Percentiles rank a stretch among this genome's conserved stretches.
phyloP scores from a whole-genome alignment of 805 yeast genomes.

The Starmerella floris region DNA sequence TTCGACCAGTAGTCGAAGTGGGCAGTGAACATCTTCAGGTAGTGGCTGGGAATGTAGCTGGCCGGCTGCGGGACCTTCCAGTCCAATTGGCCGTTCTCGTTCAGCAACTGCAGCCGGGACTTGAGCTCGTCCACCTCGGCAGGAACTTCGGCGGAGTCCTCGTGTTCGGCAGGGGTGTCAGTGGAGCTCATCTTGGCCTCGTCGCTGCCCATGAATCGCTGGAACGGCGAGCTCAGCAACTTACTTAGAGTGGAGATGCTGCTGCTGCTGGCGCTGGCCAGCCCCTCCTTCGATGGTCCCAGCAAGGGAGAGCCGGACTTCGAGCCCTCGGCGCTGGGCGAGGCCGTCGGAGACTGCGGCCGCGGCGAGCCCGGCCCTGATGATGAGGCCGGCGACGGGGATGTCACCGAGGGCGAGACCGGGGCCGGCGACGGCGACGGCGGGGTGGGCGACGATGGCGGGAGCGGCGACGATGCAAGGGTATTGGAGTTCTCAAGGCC shows the following conservation, averaged over 20 bases:
- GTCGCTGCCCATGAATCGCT: neutral
- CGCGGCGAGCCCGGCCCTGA: neutral
- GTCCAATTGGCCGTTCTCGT: conserved; percentile 73
- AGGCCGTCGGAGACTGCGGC: neutral
- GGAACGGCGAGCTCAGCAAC: conserved; percentile 2
- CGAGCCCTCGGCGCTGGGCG: neutral
- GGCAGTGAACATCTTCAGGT: conserved; percentile 71
- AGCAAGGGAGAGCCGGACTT: neutral
- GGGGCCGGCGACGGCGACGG: neutral
- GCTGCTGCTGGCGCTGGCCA: neutral
- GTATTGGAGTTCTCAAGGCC: too few species aligned
- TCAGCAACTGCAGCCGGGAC: conserved; percentile 30
- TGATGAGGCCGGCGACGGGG: neutral
- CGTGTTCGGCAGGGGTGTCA: neutral
- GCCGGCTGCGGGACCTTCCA: conserved; percentile 46
- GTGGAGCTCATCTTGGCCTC: neutral
- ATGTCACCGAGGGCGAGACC: neutral
- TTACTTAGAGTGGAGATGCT: conserved; percentile 1
- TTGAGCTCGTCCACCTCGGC: conserved; percentile 12
- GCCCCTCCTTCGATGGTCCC: too few species aligned
- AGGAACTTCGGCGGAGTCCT: conserved; percentile 1
- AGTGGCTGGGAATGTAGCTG: conserved; percentile 54
- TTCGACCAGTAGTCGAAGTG: conserved; percentile 87
- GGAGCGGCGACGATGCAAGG: too few species aligned
- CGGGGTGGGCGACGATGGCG: neutral